These are phyloP conservation scores for Penicillium parvum DNA, from an alignment of 495 filamentous ascomycete genomes.

Conservation along the genomic window DNA sequence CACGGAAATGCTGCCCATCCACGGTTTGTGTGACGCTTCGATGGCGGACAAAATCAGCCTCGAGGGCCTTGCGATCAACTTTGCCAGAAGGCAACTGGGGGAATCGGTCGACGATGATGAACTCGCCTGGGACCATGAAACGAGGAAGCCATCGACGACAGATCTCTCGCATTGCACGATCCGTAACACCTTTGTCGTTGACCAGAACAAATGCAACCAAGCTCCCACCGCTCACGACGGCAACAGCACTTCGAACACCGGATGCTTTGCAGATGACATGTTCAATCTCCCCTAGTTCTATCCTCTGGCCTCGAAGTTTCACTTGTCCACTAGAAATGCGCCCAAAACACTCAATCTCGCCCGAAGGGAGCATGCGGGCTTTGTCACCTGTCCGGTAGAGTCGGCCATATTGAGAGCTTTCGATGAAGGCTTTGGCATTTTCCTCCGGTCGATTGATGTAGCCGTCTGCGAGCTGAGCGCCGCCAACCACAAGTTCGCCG, in stretches of 20 bases:
- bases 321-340: constrained; percentile 73
- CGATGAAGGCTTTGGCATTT: constrained; percentile 61
- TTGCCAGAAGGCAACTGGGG: constrained; percentile 77
- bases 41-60: constrained; percentile 46
- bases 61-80: constrained; percentile 61
- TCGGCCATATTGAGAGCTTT: constrained; percentile 46
- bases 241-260: constrained; percentile 51
- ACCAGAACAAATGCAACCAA: constrained; percentile 66
- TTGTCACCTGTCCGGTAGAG: constrained; percentile 85
- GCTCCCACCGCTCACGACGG: constrained; percentile 53
- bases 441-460: constrained; percentile 76
- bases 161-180: constrained; percentile 44
- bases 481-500: constrained; percentile 81
- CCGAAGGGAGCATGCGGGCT: constrained; percentile 59
- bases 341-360: constrained; percentile 75
- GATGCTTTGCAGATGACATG: constrained; percentile 54
- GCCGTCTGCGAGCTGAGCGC: constrained; percentile 67
- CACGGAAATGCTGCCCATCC: constrained; percentile 25
- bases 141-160: constrained; percentile 67
- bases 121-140: constrained; percentile 73
- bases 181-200: constrained; percentile 21
- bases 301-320: constrained; percentile 74
- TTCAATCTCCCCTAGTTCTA: constrained; percentile 83
- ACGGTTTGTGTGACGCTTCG: constrained; percentile 18
- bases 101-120: constrained; percentile 55